A percentile compares a stretch with the other conserved stretches of the same genome.
Conservation (phyloP, 768 basidiomycete genomes). For the Pholiota microspora region DNA sequence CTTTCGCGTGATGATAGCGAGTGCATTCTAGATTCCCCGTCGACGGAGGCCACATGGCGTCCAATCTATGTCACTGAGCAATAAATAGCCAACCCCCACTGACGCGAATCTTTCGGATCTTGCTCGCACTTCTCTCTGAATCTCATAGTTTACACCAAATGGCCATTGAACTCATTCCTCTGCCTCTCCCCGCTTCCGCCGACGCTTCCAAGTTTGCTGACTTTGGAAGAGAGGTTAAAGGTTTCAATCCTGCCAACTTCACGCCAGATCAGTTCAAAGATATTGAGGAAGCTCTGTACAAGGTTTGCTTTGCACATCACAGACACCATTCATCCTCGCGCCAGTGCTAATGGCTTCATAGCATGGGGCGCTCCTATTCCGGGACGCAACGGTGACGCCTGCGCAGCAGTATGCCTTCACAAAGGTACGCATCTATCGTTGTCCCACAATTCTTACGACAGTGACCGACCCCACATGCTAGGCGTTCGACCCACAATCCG, state of each 20-base stretch:
- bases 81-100: slow-evolving; percentile 11
- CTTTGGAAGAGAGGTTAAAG: slow-evolving; percentile 79
- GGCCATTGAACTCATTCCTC: slow-evolving; percentile 64
- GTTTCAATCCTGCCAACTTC: slow-evolving; percentile 64
- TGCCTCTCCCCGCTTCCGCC: slow-evolving; percentile 72
- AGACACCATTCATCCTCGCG: neutral
- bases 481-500: slow-evolving; percentile 69
- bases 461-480: slow-evolving; percentile 24
- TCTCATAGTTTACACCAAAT: slow-evolving; percentile 34
- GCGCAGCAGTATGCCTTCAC: slow-evolving; percentile 85
- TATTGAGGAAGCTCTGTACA: slow-evolving; percentile 72
- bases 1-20: neutral
- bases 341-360: slow-evolving; percentile 22
- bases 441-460: slow-evolving; percentile 9
- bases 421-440: slow-evolving; percentile 48
- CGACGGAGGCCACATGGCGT: neutral
- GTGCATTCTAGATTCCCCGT: neutral
- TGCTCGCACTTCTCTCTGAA: neutral
- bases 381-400: slow-evolving; percentile 63
- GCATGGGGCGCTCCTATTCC: slow-evolving; percentile 76
- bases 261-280: slow-evolving; percentile 61
- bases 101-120: slow-evolving; percentile 3
- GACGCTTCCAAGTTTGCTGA: slow-evolving; percentile 62
- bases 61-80: neutral
- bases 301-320: slow-evolving; percentile 41